Conservation (phyloP, 345 rosid species). For the Excoecaria agallocha region DNA sequence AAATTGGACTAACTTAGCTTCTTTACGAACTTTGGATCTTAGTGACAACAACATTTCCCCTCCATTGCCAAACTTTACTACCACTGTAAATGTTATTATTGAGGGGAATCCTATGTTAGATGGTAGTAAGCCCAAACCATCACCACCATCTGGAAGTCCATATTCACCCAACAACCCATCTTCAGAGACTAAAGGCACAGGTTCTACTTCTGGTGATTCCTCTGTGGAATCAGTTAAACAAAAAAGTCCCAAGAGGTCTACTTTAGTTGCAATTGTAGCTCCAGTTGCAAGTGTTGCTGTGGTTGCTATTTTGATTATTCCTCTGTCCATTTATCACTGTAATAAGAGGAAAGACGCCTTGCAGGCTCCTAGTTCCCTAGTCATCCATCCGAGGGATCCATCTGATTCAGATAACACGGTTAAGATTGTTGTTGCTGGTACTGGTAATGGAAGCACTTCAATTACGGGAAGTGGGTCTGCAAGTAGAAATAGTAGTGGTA, state of each 20-base stretch:
- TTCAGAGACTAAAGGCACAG: constrained; percentile 21
- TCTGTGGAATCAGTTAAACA: constrained; percentile 24
- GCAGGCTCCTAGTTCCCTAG: constrained; percentile 48
- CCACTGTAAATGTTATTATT: constrained; percentile 27
- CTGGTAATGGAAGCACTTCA: constrained; percentile 46
- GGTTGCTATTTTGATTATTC: constrained; percentile 40
- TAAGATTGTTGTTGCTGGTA: constrained; percentile 57
- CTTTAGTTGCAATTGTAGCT: constrained; percentile 44
- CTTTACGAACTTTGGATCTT: constrained; percentile 53
- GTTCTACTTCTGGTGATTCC: constrained; percentile 26
- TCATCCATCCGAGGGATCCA: constrained; percentile 65
- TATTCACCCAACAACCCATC: constrained; percentile 17
- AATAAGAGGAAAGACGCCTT: constrained; percentile 34
- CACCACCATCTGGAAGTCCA: constrained; percentile 31
- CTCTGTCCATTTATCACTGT: constrained; percentile 45
- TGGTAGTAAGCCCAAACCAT: constrained; percentile 13
- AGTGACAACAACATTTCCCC: constrained; percentile 55
- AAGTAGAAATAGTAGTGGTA: constrained; percentile 44
- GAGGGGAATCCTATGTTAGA: constrained; percentile 47
- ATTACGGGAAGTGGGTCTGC: constrained; percentile 46
- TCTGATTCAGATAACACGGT: constrained; percentile 51
- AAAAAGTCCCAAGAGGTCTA: constrained; percentile 25
- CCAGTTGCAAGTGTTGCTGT: constrained; percentile 45
- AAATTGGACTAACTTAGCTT: constrained; percentile 58
- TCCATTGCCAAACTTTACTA: constrained; percentile 49